Conservation (phyloP, 805 yeast genomes). For the Pichia membranifaciens region DNA sequence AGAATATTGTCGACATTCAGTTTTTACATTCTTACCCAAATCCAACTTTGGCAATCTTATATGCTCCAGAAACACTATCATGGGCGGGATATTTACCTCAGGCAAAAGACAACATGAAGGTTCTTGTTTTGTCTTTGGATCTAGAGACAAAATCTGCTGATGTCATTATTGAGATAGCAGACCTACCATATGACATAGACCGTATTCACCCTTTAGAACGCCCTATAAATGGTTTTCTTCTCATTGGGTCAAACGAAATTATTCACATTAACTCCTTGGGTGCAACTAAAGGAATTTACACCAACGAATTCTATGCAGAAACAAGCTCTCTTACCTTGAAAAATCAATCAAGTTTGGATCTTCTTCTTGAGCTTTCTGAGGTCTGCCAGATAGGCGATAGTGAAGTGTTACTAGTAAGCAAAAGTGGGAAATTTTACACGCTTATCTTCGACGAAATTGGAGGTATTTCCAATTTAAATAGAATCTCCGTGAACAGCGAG, state of each 20-base stretch:
- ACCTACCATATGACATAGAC: constrained; percentile 71
- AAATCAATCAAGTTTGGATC: constrained; percentile 46
- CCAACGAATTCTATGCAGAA: constrained; percentile 47
- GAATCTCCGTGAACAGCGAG: constrained; percentile 18
- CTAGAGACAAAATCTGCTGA: constrained; percentile 52
- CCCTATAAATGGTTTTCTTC: constrained; percentile 64
- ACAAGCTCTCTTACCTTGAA: constrained; percentile 35
- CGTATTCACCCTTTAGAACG: constrained; percentile 54
- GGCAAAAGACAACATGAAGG: constrained; percentile 55
- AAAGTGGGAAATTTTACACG: constrained; percentile 38
- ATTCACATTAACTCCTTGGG: constrained; percentile 79
- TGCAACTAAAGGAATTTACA: constrained; percentile 53
- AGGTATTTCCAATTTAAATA: constrained; percentile 31
- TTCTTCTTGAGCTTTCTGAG: constrained; percentile 51
- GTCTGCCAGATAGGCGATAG: constrained; percentile 29
- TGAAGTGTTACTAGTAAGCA: constrained; percentile 36
- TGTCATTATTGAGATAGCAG: constrained; percentile 56
- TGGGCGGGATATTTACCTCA: constrained; percentile 75
- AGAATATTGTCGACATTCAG: constrained; percentile 62
- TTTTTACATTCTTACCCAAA: constrained; percentile 71
- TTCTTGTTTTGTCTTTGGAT: constrained; percentile 65
- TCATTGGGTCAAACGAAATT: constrained; percentile 70
- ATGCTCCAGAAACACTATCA: constrained; percentile 35
- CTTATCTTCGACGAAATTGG: constrained; percentile 30
- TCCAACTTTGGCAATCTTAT: constrained; percentile 52